Base-by-base conservation (phyloP, 495 filamentous ascomycete genomes). In the Collariella sp. region DNA sequence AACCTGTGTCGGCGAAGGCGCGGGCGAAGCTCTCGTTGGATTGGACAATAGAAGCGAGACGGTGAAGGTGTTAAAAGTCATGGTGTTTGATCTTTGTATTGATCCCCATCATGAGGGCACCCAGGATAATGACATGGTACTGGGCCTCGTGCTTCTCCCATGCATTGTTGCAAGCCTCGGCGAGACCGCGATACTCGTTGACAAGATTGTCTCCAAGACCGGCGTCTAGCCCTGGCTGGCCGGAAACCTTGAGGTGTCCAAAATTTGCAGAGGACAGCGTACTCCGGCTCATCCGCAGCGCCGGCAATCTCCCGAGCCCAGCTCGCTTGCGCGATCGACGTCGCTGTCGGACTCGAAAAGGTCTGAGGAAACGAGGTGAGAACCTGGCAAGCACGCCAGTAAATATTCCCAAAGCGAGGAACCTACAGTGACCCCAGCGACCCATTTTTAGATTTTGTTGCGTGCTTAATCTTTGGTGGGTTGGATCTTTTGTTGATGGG, bases 61-160 rank as follows among this genome's bases (percentile, higher is more conserved):
- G 40, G 7, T 42, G 57, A 43, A 56, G 35, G 29, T 58, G 43
- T 7, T 54, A 40, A 15, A 59, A 46, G 4, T 57, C 53, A 34
- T 54, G 52, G 36, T 56, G 44, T 9, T n/a, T 38, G 20, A 64
- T 59, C 33, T 59, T 31, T 2, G 62, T 56, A 10, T 55, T 58
- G 10, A 54, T 53, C 3, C 52, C 35, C 50, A 64, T 59, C 24
- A 64, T 20, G 16, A 59, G 33, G 15, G 58, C 58, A 19, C 40
- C 56, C 16, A 51, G 53, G 33, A 64, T 45, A 36, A 59, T 46
- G 38, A 57, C 20, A 5, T 34, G 18, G 50, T 64, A 61, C 34
- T 58, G 34, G 26, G 20, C 10, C 19, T 49, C 46, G 3, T 35
- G 31, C 46, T 49, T 38, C 5, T 0, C 18, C 46, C 46, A 49